phyloP scores from a whole-genome alignment of 192 early-diverging fungal species.

The Physocladia obscura region DNA sequence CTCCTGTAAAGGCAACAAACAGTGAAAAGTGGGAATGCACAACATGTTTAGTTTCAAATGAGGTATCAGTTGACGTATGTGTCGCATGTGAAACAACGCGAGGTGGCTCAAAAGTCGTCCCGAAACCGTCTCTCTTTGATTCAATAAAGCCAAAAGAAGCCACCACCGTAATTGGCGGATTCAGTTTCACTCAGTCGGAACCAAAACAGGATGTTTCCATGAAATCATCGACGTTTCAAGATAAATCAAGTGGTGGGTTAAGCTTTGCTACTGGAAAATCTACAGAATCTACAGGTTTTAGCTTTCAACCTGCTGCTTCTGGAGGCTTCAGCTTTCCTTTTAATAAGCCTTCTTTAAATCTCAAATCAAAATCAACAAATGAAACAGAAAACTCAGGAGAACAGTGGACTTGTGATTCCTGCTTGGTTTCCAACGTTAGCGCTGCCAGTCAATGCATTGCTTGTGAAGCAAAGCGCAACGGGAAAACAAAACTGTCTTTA shows the following conservation, averaged over 20 bases:
- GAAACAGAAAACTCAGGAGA: background rate
- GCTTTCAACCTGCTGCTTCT: background rate
- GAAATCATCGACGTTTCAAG: too few species aligned
- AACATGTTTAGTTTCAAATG: constrained; percentile 14
- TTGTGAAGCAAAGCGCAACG: constrained; percentile 16
- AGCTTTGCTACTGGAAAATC: too few species aligned
- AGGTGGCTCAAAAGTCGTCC: background rate
- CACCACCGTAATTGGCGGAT: background rate
- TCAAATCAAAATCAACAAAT: background rate
- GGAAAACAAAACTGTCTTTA: too few species aligned
- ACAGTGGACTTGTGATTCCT: constrained; percentile 18
- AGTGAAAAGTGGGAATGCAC: constrained; percentile 4
- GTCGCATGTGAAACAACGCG: constrained; percentile 23
- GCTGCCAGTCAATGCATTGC: constrained; percentile 17
- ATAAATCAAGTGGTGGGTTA: too few species aligned
- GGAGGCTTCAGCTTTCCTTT: background rate
- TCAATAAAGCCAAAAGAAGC: background rate
- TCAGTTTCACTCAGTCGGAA: too few species aligned
- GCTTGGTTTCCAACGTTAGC: constrained; percentile 9
- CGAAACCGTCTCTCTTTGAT: background rate
- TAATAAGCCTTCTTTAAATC: background rate
- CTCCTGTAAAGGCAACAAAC: background rate
- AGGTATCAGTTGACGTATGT: constrained; percentile 3
- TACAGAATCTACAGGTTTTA: background rate
- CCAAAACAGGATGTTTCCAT: too few species aligned